Evolutionary conservation across 1,284 basidiomycete species (phyloP), one percentile per base, ranked within the genome.

Genomic region (Pseudozyma pruni): DNA sequence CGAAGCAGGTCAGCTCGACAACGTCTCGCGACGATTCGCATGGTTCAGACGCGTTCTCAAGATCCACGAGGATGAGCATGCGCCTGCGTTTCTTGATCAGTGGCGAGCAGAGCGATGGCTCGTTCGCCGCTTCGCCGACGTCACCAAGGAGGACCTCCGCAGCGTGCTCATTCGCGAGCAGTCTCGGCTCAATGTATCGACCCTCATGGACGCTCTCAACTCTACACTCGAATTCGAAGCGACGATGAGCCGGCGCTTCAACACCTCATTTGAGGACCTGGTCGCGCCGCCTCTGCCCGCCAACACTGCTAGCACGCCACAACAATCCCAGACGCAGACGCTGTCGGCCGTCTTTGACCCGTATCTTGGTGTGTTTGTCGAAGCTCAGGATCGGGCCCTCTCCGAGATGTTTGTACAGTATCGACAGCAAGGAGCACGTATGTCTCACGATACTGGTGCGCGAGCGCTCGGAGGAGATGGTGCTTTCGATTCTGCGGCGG

Each of bases 31-130:
- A 16, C 88, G 96, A 34, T 98, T 94, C 74, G 92, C 94, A 2
- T 99, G 94, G 93, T 98, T 98, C 84, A 86, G 91, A 20, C 87
- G 94, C n/a, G 83, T 95, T n/a, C 84, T 99, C 32, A 89, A 91
- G 70, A 89, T 88, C 8, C 92, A 96, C 81, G 93, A 97, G 72
- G 88, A 90, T 17, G 94, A 98, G 75, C 90, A 91, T 43, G 69
- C 71, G 3, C 39, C 66, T 14, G 77, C 76, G 3, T 81, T 81
- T 47, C 45, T 74, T 10, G 50, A 63, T 10, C 55, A 53, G n/a
- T 80, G 78, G 76, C 66, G 70, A 33, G 75, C 78, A 14, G 76
- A 77, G 23, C 48, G 69, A 14, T 77, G 72, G 66, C 63, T 81
- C 17, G 54, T 78, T 2, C 63, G 70, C 16, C 52, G 69, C 8